Evolutionary conservation across 176 grass and related monocot species (phyloP), one percentile per base, ranked within the genome.

Genomic region (Pharus latifolius): DNA sequence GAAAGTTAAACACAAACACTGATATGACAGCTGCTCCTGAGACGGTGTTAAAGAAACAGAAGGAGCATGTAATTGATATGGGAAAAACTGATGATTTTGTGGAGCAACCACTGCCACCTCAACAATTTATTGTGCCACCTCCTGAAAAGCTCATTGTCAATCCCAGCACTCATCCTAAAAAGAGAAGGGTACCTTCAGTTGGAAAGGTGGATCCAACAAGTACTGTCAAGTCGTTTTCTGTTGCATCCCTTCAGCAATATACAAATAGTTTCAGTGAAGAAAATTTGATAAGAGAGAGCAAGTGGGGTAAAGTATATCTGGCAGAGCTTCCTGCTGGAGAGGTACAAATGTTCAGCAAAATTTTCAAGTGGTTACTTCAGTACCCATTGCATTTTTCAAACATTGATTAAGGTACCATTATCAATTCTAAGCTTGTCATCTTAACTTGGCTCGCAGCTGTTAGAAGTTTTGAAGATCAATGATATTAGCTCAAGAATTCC

Each of bases 391-490:
- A 35, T 38, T 67, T 69, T 57, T 57, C 7, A 38, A 38, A 41
- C 40, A 56, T 74, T 79, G 30, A 67, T 57, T 56, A 8, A 55
- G 14, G 25, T 71, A 25, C 14, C 12, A 52, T 83, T n/a, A 41
- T 74, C 24, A 74, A 8, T 62, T 56, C 66, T 89, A 38, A 66
- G 14, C 62, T 52, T 67, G 47, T 26, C 23, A 33, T 18, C 63
- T 37, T 67, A 41, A 32, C 58, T 74, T 81, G 22, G 29, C 23
- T 41, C 69, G 49, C 84, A 99, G 96, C 76, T 91, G 25, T 40
- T 99, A 33, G 96, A 99, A 88, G 82, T 99, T 74, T 79, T 95
- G 87, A 99, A 99, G 76, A 81, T 99, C 30, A 87, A 95, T 68
- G 63, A 80, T 61, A 80, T 49, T 33, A 82, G 84, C 63, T 94